These are phyloP conservation scores for Myxozyma neotropica DNA, from an alignment of 805 yeast species.

Conservation along the genomic window DNA sequence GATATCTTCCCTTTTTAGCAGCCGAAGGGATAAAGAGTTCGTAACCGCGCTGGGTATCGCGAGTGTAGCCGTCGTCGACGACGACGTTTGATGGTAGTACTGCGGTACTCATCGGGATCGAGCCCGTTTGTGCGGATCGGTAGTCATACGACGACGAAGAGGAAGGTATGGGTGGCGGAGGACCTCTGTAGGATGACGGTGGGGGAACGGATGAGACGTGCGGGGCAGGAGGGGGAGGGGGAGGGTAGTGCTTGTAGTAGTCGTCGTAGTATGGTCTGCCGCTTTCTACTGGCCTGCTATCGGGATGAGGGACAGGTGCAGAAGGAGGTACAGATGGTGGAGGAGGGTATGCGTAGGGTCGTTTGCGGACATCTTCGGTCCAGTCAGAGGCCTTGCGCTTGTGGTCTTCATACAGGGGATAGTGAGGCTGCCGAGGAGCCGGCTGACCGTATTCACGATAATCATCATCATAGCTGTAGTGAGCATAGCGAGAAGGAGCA, in stretches of 20 bases:
- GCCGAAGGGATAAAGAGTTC: conserved; percentile 31
- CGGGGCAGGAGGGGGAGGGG: conserved; percentile 1
- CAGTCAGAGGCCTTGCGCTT: conserved; percentile 19
- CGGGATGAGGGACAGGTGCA: not conserved
- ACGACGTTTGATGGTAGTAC: conserved; percentile 10
- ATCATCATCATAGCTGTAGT: conserved; percentile 4
- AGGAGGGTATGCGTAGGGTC: not conserved
- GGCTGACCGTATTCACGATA: conserved; percentile 5
- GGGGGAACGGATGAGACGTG: not conserved
- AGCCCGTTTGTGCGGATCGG: not conserved
- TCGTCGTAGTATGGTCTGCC: not conserved
- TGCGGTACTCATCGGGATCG: conserved; percentile 9
- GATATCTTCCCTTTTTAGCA: conserved; percentile 18
- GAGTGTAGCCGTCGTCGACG: conserved; percentile 28
- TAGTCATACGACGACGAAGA: not conserved
- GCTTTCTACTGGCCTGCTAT: not conserved
- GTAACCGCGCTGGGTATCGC: conserved; percentile 28
- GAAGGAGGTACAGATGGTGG: not conserved
- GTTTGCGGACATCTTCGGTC: conserved; percentile 2
- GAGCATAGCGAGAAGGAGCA: not conserved
- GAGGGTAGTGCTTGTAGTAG: not conserved
- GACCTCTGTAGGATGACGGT: not conserved
- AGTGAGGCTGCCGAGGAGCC: not conserved
- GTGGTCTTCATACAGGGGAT: conserved; percentile 11
- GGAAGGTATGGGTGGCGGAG: not conserved